These are phyloP conservation scores for Sarocladiaceae sp. DNA, from an alignment of 2,329 filamentous ascomycete genomes.

Conservation along the genomic window DNA sequence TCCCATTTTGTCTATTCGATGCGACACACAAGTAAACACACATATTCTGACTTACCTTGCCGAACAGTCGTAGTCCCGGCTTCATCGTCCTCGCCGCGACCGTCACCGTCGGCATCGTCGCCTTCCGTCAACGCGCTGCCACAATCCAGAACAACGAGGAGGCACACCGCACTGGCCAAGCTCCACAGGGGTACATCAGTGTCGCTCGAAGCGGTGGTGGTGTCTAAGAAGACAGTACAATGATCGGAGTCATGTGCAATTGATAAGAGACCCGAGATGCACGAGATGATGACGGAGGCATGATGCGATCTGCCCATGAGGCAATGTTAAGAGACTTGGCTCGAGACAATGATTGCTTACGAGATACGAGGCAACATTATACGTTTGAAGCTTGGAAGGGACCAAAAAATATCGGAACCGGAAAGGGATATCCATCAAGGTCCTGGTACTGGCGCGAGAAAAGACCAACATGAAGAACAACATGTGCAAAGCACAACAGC, in stretches of 20 bases:
- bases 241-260: too few relatives aligned
- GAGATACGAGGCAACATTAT: too few relatives aligned
- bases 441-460: conserved; percentile 2
- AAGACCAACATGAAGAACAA: conserved; percentile 2
- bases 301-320: too few relatives aligned
- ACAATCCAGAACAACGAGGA: conserved; percentile 37
- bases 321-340: too few relatives aligned
- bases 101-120: conserved; percentile 21
- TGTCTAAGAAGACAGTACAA: conserved; percentile 20
- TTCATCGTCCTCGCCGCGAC: conserved; percentile 29
- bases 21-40: background rate
- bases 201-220: conserved; percentile 49
- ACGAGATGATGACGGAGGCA: too few relatives aligned
- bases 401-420: too few relatives aligned
- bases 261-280: too few relatives aligned
- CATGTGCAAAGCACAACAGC: conserved; percentile 2
- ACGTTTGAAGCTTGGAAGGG: too few relatives aligned
- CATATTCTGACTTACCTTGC: background rate
- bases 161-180: conserved; percentile 32
- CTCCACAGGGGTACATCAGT: conserved; percentile 41
- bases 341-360: too few relatives aligned
- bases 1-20: background rate
- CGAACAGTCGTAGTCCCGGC: conserved; percentile 30
- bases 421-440: background rate
- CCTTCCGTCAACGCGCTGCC: conserved; percentile 30